These are phyloP conservation scores for Lindgomyces ingoldianus DNA, from an alignment of 495 filamentous ascomycete genomes.

Conservation along the genomic window DNA sequence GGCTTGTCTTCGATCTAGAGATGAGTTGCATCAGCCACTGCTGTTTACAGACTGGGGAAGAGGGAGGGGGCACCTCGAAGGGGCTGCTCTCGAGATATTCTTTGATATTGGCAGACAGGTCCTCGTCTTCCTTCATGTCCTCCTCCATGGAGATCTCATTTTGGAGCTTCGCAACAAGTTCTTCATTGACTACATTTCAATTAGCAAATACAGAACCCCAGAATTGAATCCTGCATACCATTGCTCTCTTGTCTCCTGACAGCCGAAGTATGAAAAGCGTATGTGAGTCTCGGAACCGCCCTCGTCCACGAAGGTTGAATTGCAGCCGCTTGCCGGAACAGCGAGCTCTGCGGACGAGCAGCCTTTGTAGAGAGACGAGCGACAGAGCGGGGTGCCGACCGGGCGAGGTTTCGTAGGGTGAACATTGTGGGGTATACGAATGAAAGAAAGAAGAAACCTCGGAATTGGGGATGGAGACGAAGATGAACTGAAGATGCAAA, in stretches of 20 bases:
- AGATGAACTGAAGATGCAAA: not conserved
- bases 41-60: not conserved
- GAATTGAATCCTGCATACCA: no score
- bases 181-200: constrained; percentile 57
- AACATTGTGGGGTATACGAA: constrained; percentile 60
- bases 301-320: constrained; percentile 56
- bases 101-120: constrained; percentile 62
- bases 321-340: constrained; percentile 50
- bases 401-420: constrained; percentile 69
- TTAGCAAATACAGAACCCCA: not conserved
- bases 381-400: constrained; percentile 68
- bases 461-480: not conserved
- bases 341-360: constrained; percentile 54
- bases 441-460: constrained; percentile 5
- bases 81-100: constrained; percentile 71
- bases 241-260: constrained; percentile 21
- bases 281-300: constrained; percentile 55
- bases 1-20: constrained; percentile 69
- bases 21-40: not conserved
- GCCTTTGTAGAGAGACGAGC: constrained; percentile 60
- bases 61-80: constrained; percentile 50
- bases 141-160: constrained; percentile 71
- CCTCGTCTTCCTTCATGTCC: constrained; percentile 57
- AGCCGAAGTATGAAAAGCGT: constrained; percentile 71
- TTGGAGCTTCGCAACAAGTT: constrained; percentile 75